Evolutionary conservation across 2,329 filamentous ascomycete genomes (phyloP).

Genomic region (Camillea tinctor): DNA sequence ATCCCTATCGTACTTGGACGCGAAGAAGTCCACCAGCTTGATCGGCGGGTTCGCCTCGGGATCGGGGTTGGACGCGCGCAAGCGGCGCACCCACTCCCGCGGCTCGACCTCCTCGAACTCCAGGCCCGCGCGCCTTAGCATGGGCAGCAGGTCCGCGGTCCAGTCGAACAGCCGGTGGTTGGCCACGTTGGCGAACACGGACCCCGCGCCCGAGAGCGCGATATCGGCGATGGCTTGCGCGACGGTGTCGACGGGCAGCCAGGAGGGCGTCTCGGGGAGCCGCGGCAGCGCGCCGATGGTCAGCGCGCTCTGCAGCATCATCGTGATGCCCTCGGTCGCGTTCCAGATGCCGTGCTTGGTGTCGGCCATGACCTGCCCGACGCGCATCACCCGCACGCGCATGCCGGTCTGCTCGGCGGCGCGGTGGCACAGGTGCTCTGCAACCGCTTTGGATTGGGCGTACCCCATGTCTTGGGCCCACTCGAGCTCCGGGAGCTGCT

Average conservation of each 20-base stretch:
- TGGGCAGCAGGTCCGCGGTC: constrained; percentile 49
- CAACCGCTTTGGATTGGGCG: constrained; percentile 41
- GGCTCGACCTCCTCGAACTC: constrained; percentile 44
- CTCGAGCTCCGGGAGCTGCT: constrained; percentile 34
- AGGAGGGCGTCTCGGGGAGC: constrained; percentile 44
- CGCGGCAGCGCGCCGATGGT: constrained; percentile 44
- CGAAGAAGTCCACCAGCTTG: constrained; percentile 54
- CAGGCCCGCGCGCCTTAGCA: constrained; percentile 43
- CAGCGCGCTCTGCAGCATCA: constrained; percentile 47
- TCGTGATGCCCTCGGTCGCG: constrained; percentile 48
- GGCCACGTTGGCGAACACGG: constrained; percentile 46
- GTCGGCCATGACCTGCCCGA: constrained; percentile 53
- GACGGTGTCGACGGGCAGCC: constrained; percentile 47
- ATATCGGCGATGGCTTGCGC: constrained; percentile 42
- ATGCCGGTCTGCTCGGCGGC: constrained; percentile 34
- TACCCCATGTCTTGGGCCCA: constrained; percentile 44
- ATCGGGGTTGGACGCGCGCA: constrained; percentile 44
- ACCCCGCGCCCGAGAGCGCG: constrained; percentile 26
- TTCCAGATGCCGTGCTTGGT: constrained; percentile 50
- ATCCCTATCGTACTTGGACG: constrained; percentile 35
- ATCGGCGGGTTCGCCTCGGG: constrained; percentile 48
- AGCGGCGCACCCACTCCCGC: constrained; percentile 42
- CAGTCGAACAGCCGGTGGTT: constrained; percentile 50
- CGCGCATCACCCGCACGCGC: constrained; percentile 39
- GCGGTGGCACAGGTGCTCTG: constrained; percentile 37